Percentiles rank a stretch among this genome's conserved stretches.
phyloP scores from a whole-genome alignment of 2,329 filamentous ascomycete genomes.

The Colletotrichum plurivorum region DNA sequence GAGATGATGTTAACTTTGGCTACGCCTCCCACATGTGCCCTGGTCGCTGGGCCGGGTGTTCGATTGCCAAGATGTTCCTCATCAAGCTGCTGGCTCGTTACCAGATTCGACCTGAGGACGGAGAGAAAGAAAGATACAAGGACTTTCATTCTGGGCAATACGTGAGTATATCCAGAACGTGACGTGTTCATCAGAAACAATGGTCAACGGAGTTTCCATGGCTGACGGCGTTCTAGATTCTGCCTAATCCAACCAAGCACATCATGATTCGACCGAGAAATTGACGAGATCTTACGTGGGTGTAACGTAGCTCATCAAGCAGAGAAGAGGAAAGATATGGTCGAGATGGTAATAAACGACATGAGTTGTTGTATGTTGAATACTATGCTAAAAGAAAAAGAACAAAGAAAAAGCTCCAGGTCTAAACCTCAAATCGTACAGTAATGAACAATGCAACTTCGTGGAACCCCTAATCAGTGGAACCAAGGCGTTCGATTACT shows the following conservation, averaged over 20 bases:
- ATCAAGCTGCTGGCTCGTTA: slow-evolving; percentile 26
- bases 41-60: slow-evolving; percentile 35
- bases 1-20: slow-evolving; percentile 36
- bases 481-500: background rate
- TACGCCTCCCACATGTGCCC: slow-evolving; percentile 39
- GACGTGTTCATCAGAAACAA: no score
- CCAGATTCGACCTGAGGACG: slow-evolving; percentile 21
- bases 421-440: no score
- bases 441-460: no score
- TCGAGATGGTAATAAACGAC: no score
- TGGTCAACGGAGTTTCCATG: no score
- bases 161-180: background rate
- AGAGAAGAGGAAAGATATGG: no score
- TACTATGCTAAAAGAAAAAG: no score
- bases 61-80: slow-evolving; percentile 39
- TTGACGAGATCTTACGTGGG: no score
- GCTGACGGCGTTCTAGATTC: slow-evolving; percentile 1
- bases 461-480: background rate
- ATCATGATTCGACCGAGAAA: slow-evolving; percentile 9
- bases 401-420: no score
- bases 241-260: slow-evolving; percentile 27
- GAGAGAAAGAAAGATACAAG: slow-evolving; percentile 26
- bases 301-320: no score
- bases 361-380: no score
- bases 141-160: slow-evolving; percentile 33